Conservation (phyloP, 805 yeast species). For the Wickerhamia fluorescens region DNA sequence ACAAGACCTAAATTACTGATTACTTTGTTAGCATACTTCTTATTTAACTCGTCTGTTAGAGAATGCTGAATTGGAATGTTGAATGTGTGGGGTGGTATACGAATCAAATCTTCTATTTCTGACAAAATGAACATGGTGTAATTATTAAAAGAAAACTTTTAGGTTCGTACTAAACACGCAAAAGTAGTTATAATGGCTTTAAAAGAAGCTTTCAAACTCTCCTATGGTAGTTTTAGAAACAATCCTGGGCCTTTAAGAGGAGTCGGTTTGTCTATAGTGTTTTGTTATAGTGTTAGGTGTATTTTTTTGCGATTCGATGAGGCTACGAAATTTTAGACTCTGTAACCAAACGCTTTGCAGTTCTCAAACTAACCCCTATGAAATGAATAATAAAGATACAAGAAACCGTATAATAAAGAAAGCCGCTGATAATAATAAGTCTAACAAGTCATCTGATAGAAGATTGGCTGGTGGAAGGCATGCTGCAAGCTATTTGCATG, state of each 20-base stretch:
- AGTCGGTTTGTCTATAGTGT: too few species aligned
- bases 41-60: conserved; percentile 71
- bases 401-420: too few species aligned
- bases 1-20: conserved; percentile 81
- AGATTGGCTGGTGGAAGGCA: conserved; percentile 47
- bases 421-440: too few species aligned
- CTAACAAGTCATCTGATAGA: conserved; percentile 50
- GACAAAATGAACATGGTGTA: conserved; percentile 77
- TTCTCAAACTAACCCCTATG: too few species aligned
- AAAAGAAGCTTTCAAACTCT: too few species aligned
- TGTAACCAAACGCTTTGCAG: background rate
- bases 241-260: too few species aligned
- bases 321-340: background rate
- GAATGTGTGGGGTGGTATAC: conserved; percentile 84
- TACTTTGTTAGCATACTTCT: conserved; percentile 80
- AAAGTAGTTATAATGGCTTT: too few species aligned
- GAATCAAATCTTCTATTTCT: conserved; percentile 72
- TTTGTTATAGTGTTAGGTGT: too few species aligned
- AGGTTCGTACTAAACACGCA: too few species aligned
- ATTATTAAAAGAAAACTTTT: too few species aligned
- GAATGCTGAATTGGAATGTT: conserved; percentile 65
- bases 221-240: too few species aligned
- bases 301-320: conserved; percentile 1
- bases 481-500: conserved; percentile 37
- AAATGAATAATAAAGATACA: too few species aligned